phyloP scores from a whole-genome alignment of 768 basidiomycete genomes.

The Naematelia aurantialba region DNA sequence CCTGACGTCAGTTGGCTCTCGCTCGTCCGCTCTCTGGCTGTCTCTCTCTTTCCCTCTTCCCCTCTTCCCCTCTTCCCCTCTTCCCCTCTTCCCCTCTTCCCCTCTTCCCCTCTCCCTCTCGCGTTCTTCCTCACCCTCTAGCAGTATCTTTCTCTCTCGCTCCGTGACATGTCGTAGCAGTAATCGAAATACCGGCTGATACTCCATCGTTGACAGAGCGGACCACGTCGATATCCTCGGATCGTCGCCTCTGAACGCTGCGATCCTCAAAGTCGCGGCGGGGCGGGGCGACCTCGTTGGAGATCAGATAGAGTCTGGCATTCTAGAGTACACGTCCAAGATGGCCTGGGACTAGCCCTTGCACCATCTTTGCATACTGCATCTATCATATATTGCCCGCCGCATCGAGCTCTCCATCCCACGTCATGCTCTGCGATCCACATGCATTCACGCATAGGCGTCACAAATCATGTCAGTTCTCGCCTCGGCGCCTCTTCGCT shows the following conservation, averaged over 20 bases:
- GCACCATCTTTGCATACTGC: not conserved
- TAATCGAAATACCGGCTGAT: not conserved
- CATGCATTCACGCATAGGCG: too few relatives aligned
- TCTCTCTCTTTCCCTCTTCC: not conserved
- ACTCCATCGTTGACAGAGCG: slow-evolving; percentile 15
- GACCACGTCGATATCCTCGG: slow-evolving; percentile 85
- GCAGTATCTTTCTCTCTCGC: not conserved
- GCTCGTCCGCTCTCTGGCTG: too few relatives aligned
- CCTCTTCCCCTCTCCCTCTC: not conserved
- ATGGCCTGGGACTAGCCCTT: slow-evolving; percentile 69
- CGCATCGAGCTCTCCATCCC: too few relatives aligned
- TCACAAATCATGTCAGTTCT: too few relatives aligned
- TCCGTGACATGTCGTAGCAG: not conserved
- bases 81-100: too few relatives aligned
- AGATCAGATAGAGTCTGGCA: slow-evolving; percentile 69
- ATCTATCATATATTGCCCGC: not conserved
- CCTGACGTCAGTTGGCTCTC: slow-evolving; percentile 58
- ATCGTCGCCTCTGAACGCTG: slow-evolving; percentile 75
- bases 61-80: too few relatives aligned
- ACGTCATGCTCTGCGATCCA: too few relatives aligned
- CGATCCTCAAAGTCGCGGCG: slow-evolving; percentile 84
- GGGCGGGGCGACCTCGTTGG: slow-evolving; percentile 64
- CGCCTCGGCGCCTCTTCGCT: too few relatives aligned
- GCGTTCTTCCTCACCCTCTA: not conserved
- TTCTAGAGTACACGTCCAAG: slow-evolving; percentile 67